phyloP scores from a whole-genome alignment of 2,329 filamentous ascomycete genomes.

The Sporothrix phasma region DNA sequence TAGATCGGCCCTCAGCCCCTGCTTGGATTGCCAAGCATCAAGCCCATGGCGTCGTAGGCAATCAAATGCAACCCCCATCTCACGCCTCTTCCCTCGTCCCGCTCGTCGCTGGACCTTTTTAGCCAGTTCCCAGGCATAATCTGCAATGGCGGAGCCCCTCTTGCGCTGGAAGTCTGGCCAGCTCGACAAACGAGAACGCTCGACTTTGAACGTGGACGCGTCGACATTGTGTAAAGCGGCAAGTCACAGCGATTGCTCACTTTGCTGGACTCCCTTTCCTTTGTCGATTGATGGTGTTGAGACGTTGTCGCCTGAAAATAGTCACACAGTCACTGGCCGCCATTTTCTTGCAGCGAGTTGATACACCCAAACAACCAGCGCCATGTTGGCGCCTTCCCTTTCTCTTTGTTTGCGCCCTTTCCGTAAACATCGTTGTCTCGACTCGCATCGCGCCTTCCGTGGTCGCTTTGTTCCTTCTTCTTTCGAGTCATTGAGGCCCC shows the following conservation, averaged over 20 bases:
- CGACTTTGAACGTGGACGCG: not conserved
- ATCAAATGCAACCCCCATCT: slow-evolving; percentile 1
- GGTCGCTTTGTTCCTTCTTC: not conserved
- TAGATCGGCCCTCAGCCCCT: not conserved
- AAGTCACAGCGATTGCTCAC: not conserved
- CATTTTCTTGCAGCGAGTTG: not conserved
- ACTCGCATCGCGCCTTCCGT: not conserved
- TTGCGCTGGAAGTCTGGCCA: not conserved
- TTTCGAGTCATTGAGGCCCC: not conserved
- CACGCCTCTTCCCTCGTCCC: not conserved
- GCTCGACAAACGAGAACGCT: not conserved
- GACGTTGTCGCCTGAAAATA: no score
- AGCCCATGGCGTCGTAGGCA: not conserved
- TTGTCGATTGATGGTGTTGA: not conserved
- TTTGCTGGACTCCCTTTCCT: not conserved
- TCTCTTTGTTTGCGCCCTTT: not conserved
- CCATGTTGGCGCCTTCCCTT: slow-evolving; percentile 1
- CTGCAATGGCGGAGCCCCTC: not conserved
- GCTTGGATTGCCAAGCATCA: not conserved
- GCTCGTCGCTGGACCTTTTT: no score
- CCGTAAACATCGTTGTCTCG: not conserved
- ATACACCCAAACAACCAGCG: not conserved
- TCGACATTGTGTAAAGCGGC: not conserved
- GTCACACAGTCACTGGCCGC: no score
- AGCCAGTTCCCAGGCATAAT: no score